Conservation (phyloP, 2,329 filamentous ascomycete genomes). For the Xylariaceae sp. region DNA sequence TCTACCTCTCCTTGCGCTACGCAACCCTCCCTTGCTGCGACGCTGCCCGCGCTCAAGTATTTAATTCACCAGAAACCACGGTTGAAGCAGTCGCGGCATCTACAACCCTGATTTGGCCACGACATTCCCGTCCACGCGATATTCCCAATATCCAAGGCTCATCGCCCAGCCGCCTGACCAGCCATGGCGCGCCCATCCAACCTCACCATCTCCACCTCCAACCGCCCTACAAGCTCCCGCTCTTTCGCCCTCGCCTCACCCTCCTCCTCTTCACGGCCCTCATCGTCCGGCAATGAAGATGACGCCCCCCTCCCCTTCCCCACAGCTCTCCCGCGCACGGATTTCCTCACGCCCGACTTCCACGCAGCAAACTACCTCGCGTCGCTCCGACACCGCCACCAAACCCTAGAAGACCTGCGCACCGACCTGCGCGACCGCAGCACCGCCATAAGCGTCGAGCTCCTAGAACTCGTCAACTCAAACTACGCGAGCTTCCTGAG, state of each 20-base stretch:
- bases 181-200: constrained; percentile 7
- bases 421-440: constrained; percentile 78
- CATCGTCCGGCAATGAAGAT: constrained; percentile 38
- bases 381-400: constrained; percentile 78
- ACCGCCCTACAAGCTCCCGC: constrained; percentile 32
- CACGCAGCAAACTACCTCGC: constrained; percentile 76
- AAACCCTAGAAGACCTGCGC: constrained; percentile 91
- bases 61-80: too few species aligned
- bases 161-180: not conserved
- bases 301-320: constrained; percentile 84
- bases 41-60: too few species aligned
- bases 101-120: not conserved
- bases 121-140: too few species aligned
- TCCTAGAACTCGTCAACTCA: constrained; percentile 89
- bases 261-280: constrained; percentile 36
- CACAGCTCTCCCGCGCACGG: constrained; percentile 71
- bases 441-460: constrained; percentile 74
- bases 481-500: constrained; percentile 91
- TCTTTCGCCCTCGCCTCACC: constrained; percentile 42
- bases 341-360: constrained; percentile 77
- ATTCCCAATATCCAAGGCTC: too few species aligned
- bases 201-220: constrained; percentile 30
- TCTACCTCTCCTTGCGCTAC: too few species aligned
- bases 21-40: too few species aligned
- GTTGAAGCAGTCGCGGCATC: not conserved